Evolutionary conservation across 306 rosid species (phyloP), one percentile per base, ranked within the genome.

Genomic region (Styphnolobium japonicum): DNA sequence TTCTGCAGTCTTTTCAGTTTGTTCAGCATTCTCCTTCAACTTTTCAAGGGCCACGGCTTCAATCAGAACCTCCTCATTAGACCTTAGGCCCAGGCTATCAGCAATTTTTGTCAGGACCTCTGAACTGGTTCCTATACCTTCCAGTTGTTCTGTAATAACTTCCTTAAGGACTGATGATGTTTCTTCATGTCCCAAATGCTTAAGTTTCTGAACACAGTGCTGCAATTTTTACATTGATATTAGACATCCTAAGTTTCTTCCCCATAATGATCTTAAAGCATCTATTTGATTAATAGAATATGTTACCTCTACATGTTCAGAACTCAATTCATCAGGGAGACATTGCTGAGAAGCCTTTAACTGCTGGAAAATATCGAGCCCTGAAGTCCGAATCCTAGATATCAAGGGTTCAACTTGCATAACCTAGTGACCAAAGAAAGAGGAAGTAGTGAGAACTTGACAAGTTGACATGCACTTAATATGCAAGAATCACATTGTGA

Each of bases 21-120:
- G 96, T 83, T 91, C 96, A 33, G 93, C 96, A 84, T 87, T 89
- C 73, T 93, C 94, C 88, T 96, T 93, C 81, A 93, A 85, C 85
- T 82, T 95, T 84, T 91, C 92, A 37, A 91, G 98, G 45, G 99
- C 94, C 56, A 91, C 92, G 62, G 97, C 95, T 85, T 91, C 99
- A 51, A 93, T 95, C 76, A 95, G 87, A 86, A 93, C 85, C 81
- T 95, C 96, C 86, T 89, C 86, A 81, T 93, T 91, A 19, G 96
- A 80, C 80, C 67, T 87, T 80, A 89, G 73, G 85, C 85, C 81
- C 63, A 95, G 86, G 78, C 85, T 75, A 82, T 93, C 96, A 4
- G 90, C 86, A 82, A 90, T 87, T 85, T 88, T 90, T 73, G 74
- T 89, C 82, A 91, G 79, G 62, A 73, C 70, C 76, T 89, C 97